Evolutionary conservation across 495 filamentous ascomycete genomes (phyloP), one percentile per base, ranked within the genome.

Genomic region (Corynascus novoguineensis): DNA sequence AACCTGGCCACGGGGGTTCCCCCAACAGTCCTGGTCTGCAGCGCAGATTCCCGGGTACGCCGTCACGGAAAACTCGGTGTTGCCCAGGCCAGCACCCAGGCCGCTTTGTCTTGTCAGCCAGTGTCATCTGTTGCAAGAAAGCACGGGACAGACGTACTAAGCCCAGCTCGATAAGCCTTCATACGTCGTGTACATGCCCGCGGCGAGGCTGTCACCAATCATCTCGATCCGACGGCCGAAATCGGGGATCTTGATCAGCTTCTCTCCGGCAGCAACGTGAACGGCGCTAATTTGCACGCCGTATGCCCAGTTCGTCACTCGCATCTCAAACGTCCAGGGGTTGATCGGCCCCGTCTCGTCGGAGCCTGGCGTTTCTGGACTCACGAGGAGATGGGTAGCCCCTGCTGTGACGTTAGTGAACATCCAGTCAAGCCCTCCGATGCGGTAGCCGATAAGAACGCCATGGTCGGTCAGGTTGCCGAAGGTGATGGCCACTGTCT

Each of bases 241-340:
- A 35, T 75, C 71, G 0, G 78, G 76, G 17, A 83, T 64, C 58
- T 80, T 78, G 63, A 79, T 64, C 1, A 87, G 66, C 24, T 70
- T 69, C 22, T 75, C 74, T 5, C 73, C 74, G 5, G 68, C 59
- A 3, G 71, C 74, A 1, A 83, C 74, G 44, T 85, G 82, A 0
- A 85, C 77, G 10, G 72, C 68, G 19, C 71, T 67, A 37, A 87
- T 78, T 62, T 87, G 84, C 11, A 86, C 75, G 45, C 83, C 83
- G 59, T 79, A 79, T 11, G 76, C 83, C 85, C 83, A 87, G 58
- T 87, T 87, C 1, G 85, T 83, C 11, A 86, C 83, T 64, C 75
- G 64, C 49, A 78, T 70, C 58, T 84, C 81, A 51, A 83, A 81
- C 0, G 71, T 76, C 15, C 69, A 71, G 0, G 75, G 77, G 46